Evolutionary conservation across 2,329 filamentous ascomycete genomes (phyloP), one percentile per base, ranked within the genome.

Genomic region (Claviceps fusiformis): DNA sequence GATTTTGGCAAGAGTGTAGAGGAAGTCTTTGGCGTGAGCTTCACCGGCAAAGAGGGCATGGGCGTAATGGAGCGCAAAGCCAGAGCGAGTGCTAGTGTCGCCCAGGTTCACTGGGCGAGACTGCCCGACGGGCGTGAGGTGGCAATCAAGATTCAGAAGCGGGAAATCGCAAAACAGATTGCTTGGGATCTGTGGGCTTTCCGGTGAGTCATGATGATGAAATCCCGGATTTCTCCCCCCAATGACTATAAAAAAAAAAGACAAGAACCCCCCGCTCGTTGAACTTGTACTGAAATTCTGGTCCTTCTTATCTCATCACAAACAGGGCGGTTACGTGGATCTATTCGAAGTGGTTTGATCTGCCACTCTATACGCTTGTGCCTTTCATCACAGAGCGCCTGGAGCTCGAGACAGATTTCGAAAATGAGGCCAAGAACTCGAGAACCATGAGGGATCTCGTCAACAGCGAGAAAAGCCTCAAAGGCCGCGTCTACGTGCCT

Each of bases 171-270:
- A 24, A 83, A 86, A 65, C 93, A 97, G 72, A 87, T 96, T 43
- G 83, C 84, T 5, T 95, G 90, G 90, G 93, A 98, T 75, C 69
- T 98, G 53, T 96, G 90, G 90, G 86, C 91, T 3, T 96, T 96
- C 75, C 90, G 90, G 79, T 87, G 70, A 71, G 79, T 68, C 51
- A 17, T 8, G 8, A 19, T 45, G 33, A 31, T 27, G 50, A 27
- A 19, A 19, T 19, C 19, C 19, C 19, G 19, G 19, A 19, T 19
- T 19, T 19, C 19, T 37, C 35, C 35, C 35, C 10, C 35, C 35
- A 37, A 37, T 37, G 35, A 37, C 8, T 10, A 37, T 9, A 37
- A 37, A 9, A 11, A 9, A 9, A 37, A 37, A 37, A 10, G 35
- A 6, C 35, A 3, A 37, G 11, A 37, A 37, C 9, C 35, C 35